phyloP scores from a whole-genome alignment of 495 filamentous ascomycete genomes.

The Aspergillus sclerotiicarbonarius region DNA sequence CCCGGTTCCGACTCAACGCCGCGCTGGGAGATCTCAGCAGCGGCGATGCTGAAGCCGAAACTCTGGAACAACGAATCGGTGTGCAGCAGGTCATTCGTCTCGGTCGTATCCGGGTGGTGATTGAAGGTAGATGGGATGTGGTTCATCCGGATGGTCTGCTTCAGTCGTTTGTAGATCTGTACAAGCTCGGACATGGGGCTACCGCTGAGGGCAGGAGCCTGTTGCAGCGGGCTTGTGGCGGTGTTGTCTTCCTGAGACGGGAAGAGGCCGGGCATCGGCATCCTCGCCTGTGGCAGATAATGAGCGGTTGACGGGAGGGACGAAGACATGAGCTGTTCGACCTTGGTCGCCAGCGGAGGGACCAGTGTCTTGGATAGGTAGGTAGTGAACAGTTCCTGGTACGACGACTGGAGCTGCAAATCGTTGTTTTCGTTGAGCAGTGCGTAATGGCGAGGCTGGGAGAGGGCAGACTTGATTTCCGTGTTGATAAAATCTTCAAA shows the following conservation, averaged over 20 bases:
- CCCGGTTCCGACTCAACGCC: conserved; percentile 76
- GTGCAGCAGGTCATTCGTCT: conserved; percentile 52
- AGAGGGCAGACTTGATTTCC: conserved; percentile 31
- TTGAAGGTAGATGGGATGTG: conserved; percentile 54
- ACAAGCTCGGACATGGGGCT: conserved; percentile 68
- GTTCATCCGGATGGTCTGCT: conserved; percentile 74
- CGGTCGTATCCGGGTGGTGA: conserved; percentile 36
- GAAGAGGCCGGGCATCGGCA: conserved; percentile 50
- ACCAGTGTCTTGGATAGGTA: conserved; percentile 63
- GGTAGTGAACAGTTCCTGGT: conserved; percentile 60
- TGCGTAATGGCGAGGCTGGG: conserved; percentile 35
- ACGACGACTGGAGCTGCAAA: conserved; percentile 34
- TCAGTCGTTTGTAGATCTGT: conserved; percentile 73
- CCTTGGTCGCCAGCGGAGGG: conserved; percentile 56
- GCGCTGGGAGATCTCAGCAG: conserved; percentile 88
- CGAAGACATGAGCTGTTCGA: conserved; percentile 46
- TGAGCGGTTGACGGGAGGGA: conserved; percentile 31
- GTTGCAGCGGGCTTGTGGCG: conserved; percentile 34
- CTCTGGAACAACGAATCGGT: conserved; percentile 69
- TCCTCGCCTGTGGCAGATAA: conserved; percentile 28
- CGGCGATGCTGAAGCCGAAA: conserved; percentile 85
- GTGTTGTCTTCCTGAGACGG: conserved; percentile 35
- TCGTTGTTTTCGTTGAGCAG: conserved; percentile 44
- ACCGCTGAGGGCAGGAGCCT: conserved; percentile 31
- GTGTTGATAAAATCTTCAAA: conserved; percentile 59